phyloP scores from a whole-genome alignment of 768 basidiomycete genomes.

The Agaricus sinodeliciosus region DNA sequence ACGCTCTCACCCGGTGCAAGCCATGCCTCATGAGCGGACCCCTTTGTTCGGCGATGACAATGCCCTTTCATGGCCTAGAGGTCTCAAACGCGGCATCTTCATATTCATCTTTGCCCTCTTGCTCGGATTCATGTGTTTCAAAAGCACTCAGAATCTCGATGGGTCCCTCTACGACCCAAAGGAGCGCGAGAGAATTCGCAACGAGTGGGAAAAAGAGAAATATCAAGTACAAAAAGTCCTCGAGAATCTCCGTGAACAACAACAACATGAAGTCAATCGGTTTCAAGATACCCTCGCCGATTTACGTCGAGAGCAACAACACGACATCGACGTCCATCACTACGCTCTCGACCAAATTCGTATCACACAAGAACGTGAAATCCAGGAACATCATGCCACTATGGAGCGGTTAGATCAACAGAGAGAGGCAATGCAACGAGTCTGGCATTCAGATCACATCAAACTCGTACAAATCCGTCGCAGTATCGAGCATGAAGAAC shows the following conservation, averaged over 20 bases:
- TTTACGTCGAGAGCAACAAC: too few relatives aligned
- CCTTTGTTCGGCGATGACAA: neutral
- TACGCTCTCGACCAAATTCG: neutral
- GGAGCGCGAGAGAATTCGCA: neutral
- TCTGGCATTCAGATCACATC: neutral
- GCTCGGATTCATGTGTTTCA: neutral
- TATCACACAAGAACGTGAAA: neutral
- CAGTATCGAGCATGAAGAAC: neutral
- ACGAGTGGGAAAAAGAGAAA: neutral
- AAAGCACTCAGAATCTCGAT: neutral
- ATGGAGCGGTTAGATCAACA: neutral
- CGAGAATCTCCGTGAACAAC: too few relatives aligned
- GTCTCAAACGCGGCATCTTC: neutral
- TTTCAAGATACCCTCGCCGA: too few relatives aligned
- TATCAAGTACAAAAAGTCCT: too few relatives aligned
- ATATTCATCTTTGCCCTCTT: neutral
- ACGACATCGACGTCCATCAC: too few relatives aligned
- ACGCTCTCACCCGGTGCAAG: too few relatives aligned
- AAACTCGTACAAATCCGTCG: neutral
- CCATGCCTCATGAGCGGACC: too few relatives aligned
- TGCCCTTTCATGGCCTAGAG: neutral
- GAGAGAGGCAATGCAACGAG: neutral
- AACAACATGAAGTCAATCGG: too few relatives aligned
- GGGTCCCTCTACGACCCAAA: neutral
- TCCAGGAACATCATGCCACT: neutral